These are phyloP conservation scores for Cryptococcus jaspeensis DNA, from an alignment of 1,284 basidiomycete genomes.

Conservation along the genomic window DNA sequence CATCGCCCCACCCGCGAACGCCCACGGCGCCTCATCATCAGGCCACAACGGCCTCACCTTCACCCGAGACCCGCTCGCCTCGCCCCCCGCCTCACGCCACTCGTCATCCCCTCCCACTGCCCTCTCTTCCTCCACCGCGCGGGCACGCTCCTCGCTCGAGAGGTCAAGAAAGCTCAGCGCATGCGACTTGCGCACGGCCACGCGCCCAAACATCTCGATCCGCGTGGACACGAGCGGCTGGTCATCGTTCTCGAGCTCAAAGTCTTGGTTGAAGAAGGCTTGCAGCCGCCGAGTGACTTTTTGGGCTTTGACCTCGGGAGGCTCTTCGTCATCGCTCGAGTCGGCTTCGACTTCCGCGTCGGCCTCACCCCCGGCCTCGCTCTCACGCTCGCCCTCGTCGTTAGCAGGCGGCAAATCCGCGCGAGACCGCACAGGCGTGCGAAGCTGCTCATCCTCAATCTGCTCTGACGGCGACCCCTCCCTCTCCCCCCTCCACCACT, in stretches of 20 bases:
- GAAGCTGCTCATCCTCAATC: slow-evolving; percentile 19
- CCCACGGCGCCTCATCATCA: slow-evolving; percentile 41
- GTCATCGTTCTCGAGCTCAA: slow-evolving; percentile 16
- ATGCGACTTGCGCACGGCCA: slow-evolving; percentile 41
- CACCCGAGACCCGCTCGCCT: neutral
- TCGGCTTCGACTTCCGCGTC: neutral
- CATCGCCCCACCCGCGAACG: slow-evolving; percentile 26
- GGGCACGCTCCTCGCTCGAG: slow-evolving; percentile 16
- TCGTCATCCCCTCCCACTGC: slow-evolving; percentile 31
- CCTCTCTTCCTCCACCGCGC: slow-evolving; percentile 32
- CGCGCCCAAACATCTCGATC: slow-evolving; percentile 40
- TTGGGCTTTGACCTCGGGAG: slow-evolving; percentile 27
- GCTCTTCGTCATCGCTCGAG: slow-evolving; percentile 23
- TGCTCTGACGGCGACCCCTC: slow-evolving; percentile 18
- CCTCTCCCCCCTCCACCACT: slow-evolving; percentile 28
- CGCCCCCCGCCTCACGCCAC: slow-evolving; percentile 21
- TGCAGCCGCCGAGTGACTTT: slow-evolving; percentile 31
- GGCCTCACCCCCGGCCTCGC: neutral
- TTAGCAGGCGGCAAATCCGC: slow-evolving; percentile 5
- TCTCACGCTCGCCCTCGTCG: neutral
- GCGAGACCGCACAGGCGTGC: slow-evolving; percentile 19
- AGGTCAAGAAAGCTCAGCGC: slow-evolving; percentile 42
- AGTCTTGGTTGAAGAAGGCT: slow-evolving; percentile 22
- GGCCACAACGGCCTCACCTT: slow-evolving; percentile 39
- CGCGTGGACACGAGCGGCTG: slow-evolving; percentile 43